Base-by-base conservation (phyloP, 2,329 filamentous ascomycete species). In the Beauveria sp. region DNA sequence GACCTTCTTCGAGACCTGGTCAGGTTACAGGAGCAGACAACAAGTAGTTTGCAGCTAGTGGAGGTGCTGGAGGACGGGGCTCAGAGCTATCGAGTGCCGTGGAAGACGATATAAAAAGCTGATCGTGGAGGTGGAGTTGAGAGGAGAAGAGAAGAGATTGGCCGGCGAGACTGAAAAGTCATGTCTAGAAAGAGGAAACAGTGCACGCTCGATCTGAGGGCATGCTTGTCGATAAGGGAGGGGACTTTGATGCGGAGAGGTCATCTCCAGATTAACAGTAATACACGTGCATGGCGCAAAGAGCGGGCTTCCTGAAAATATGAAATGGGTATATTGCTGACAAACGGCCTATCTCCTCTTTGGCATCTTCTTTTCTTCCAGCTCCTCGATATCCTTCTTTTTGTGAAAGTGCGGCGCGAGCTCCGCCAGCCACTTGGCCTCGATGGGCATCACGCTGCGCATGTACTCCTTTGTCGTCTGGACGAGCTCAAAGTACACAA, bases 401-500 rank as follows among this genome's bases (percentile, higher is more conserved):
- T 96, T 97, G 73, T 97, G 91, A 70, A 92, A 96, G 77, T 97
- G 94, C 64, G 93, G 93, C 64, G 94, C 94, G 63, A 94, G 85
- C 75, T 97, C 93, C 7, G 86, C 84, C 67, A 99, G 72, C 92
- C 92, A 97, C 70, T 86, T 85, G 0, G 89, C 80, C 70, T 96
- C 87, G 57, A 97, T 84, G 1, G 92, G 92, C 80, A 96, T 87
- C 62, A 89, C 89, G 68, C 85, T 90, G 26, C 93, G 81, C 87
- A 96, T 96, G 73, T 93, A 99, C 78, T 97, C 93, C 78, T 96
- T 96, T 30, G 84, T 88, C 43, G 90, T 93, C 67, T 90, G 80
- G 10, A 92, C 89, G 59, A 93, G 74, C 74, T 94, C 90, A 70
- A 90, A 91, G 73, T 94, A 99, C 18, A 96, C 84, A 16, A 96